Evolutionary conservation across 176 grass and related monocot species (phyloP).

Genomic region (Zizania latifolia): DNA sequence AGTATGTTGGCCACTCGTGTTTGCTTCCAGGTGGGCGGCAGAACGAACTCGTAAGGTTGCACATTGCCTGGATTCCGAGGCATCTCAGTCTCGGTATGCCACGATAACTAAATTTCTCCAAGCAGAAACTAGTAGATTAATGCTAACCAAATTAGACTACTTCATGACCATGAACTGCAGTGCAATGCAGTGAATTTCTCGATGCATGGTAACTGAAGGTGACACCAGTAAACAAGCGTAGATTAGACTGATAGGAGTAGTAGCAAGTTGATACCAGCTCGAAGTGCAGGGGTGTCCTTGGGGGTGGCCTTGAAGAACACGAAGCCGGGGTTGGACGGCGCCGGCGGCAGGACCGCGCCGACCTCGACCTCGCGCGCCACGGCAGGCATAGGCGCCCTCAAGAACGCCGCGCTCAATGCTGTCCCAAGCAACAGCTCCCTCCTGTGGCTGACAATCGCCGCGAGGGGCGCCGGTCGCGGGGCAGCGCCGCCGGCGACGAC

Average conservation of each 20-base stretch:
- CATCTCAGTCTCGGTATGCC: not conserved
- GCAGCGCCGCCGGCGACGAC: not conserved
- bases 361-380: conserved; percentile 74
- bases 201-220: too few species aligned
- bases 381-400: conserved; percentile 21
- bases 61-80: conserved; percentile 61
- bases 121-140: not conserved
- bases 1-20: conserved; percentile 84
- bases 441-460: conserved; percentile 26
- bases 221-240: too few species aligned
- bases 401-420: conserved; percentile 42
- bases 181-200: not conserved
- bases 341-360: conserved; percentile 64
- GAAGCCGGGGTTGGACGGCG: conserved; percentile 56
- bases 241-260: too few species aligned
- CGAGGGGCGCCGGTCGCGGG: not conserved
- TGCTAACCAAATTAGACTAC: not conserved
- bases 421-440: conserved; percentile 55
- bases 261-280: conserved; percentile 50
- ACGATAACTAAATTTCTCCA: not conserved
- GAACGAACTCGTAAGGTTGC: conserved; percentile 80
- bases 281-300: conserved; percentile 91
- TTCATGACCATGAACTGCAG: not conserved
- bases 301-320: conserved; percentile 75
- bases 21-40: conserved; percentile 92